Conservation (phyloP, 2,329 filamentous ascomycete genomes). For the Talaromyces sp. region DNA sequence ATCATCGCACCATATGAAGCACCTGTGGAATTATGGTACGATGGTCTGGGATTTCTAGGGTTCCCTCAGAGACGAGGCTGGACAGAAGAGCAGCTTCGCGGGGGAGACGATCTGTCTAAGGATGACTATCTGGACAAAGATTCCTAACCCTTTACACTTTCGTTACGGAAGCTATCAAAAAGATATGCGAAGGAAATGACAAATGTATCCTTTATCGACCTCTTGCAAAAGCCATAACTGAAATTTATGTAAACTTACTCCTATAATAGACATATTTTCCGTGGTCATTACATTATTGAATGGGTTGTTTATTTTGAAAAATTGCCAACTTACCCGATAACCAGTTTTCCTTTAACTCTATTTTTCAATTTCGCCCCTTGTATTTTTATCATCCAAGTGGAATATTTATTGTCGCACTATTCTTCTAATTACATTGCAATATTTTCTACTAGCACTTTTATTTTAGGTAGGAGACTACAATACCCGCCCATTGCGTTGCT, state of each 20-base stretch:
- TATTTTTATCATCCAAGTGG: no score
- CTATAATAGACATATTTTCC: neutral
- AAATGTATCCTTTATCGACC: slow-evolving; percentile 11
- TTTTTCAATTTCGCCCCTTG: no score
- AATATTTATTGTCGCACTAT: no score
- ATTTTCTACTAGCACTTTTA: no score
- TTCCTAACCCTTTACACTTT: neutral
- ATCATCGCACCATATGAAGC: slow-evolving; percentile 15
- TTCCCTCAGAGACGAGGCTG: slow-evolving; percentile 11
- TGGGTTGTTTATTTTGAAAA: no score
- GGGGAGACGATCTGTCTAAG: slow-evolving; percentile 5
- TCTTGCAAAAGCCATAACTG: slow-evolving; percentile 8
- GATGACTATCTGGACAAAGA: slow-evolving; percentile 5
- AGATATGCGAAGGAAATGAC: neutral
- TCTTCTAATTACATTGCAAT: no score
- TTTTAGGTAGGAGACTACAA: no score
- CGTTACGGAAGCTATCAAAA: neutral
- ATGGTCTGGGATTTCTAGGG: slow-evolving; percentile 6
- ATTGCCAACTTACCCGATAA: no score
- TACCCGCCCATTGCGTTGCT: no score
- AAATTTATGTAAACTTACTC: neutral
- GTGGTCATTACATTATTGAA: neutral
- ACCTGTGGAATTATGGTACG: slow-evolving; percentile 9
- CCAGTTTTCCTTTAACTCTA: no score
- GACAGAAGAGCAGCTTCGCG: slow-evolving; percentile 13